Evolutionary conservation across 148 eudicot species (phyloP).

Genomic region (Talinum fruticosum): DNA sequence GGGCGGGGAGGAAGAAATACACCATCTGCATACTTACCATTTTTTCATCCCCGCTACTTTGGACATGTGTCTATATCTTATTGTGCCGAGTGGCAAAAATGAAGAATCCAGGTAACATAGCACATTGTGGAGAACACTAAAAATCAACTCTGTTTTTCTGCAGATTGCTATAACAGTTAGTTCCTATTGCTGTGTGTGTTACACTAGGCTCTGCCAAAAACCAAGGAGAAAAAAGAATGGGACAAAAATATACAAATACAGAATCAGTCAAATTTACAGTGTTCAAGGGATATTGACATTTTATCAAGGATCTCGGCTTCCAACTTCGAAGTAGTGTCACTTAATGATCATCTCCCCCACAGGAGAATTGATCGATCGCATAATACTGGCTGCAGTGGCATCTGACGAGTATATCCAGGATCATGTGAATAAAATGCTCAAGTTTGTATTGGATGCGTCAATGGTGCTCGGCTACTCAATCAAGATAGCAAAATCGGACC

Average conservation of each 20-base stretch:
- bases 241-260: conserved; percentile 24
- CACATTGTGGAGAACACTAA: not conserved
- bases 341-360: not conserved
- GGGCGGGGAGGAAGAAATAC: no score
- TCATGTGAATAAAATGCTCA: not conserved
- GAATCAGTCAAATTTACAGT: conserved; percentile 26
- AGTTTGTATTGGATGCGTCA: not conserved
- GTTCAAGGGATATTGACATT: conserved; percentile 19
- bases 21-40: no score
- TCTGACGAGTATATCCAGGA: no score
- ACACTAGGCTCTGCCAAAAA: conserved; percentile 13
- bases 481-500: conserved; percentile 75
- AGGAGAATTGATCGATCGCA: not conserved
- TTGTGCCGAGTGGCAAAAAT: not conserved
- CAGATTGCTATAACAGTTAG: conserved; percentile 19
- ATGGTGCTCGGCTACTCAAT: not conserved
- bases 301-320: conserved; percentile 11
- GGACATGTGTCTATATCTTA: no score
- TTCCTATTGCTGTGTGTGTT: conserved; percentile 15
- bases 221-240: conserved; percentile 12
- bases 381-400: not conserved
- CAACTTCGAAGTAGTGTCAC: not conserved
- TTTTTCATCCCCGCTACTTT: no score
- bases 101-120: not conserved
- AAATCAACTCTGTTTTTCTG: not conserved